Evolutionary conservation across 805 yeast genomes (phyloP).

Genomic region (Cyberlindnera xylosilytica): DNA sequence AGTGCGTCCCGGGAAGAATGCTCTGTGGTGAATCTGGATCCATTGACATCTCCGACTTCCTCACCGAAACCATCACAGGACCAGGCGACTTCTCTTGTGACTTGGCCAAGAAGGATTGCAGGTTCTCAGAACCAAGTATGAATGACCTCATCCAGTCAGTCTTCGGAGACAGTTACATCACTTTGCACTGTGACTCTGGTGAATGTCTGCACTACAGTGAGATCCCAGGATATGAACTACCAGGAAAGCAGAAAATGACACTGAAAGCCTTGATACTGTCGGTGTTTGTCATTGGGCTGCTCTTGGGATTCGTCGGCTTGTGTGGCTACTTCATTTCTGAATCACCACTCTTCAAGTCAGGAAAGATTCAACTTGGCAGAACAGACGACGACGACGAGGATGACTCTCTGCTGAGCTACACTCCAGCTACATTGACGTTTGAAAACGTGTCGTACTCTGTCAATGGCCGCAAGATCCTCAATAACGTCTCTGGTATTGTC

Average conservation of each 20-base stretch:
- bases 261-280: slow-evolving; percentile 46
- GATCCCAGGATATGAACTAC: slow-evolving; percentile 83
- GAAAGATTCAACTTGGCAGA: slow-evolving; percentile 26
- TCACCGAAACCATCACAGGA: slow-evolving; percentile 84
- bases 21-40: slow-evolving; percentile 93
- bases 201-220: slow-evolving; percentile 93
- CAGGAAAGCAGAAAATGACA: slow-evolving; percentile 44
- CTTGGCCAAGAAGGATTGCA: slow-evolving; percentile 55
- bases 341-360: slow-evolving; percentile 55
- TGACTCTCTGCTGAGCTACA: slow-evolving; percentile 45
- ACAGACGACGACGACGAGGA: slow-evolving; percentile 34
- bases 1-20: slow-evolving; percentile 89
- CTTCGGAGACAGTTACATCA: slow-evolving; percentile 92
- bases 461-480: slow-evolving; percentile 52
- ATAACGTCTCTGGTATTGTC: slow-evolving; percentile 68
- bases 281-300: slow-evolving; percentile 37
- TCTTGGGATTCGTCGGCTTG: slow-evolving; percentile 37
- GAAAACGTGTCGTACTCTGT: slow-evolving; percentile 63
- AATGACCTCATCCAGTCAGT: slow-evolving; percentile 84
- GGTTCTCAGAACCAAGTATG: slow-evolving; percentile 94
- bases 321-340: slow-evolving; percentile 48
- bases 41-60: slow-evolving; percentile 89
- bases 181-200: slow-evolving; percentile 75
- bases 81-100: slow-evolving; percentile 93
- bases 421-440: slow-evolving; percentile 74